Evolutionary conservation across 2,329 filamentous ascomycete genomes (phyloP), one percentile per base, ranked within the genome.

Genomic region (Calcarisporium arbuscula): DNA sequence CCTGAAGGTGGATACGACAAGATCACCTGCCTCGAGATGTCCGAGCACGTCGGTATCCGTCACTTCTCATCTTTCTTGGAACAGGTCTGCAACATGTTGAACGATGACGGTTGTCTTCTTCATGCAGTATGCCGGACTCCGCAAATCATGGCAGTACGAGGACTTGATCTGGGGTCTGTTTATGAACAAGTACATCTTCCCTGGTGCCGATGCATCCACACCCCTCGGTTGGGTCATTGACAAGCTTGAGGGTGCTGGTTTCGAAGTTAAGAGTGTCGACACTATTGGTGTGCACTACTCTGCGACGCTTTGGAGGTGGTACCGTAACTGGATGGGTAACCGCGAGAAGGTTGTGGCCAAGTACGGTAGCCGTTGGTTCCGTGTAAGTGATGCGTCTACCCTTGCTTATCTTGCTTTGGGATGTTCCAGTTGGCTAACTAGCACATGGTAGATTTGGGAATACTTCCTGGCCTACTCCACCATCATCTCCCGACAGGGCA

Each of bases 141-240:
- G 92, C 51, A 94, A 94, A 70, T 71, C 75, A 45, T 96, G 92
- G 92, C 92, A 96, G 64, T 96, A 95, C 57, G 89, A 96, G 72
- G 90, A 96, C 66, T 76, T 95, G 33, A 85, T 90, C 61, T 96
- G 92, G 92, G 92, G 92, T 59, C 75, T 96, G 30, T 96, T 95
- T 76, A 94, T 96, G 88, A 96, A 96, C 81, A 95, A 95, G 71
- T 95, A 96, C 65, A 74, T 96, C 61, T 96, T 96, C 77, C 92
- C 89, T 21, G 92, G 92, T 58, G 92, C 92, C 33, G 92, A 96
- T 58, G 92, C 92, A 34, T 94, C 86, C 28, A 94, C 88, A 39
- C 92, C 92, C 33, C 79, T 98, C 31, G 87, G 86, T 49, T 92
- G 82, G 64, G 86, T 92, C 52, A 71, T 94, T 50, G 79, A 87